A percentile compares a stretch with the other conserved stretches of the same genome.
phyloP scores from a whole-genome alignment of 1,284 basidiomycete species.

The Ustilago trichophora region DNA sequence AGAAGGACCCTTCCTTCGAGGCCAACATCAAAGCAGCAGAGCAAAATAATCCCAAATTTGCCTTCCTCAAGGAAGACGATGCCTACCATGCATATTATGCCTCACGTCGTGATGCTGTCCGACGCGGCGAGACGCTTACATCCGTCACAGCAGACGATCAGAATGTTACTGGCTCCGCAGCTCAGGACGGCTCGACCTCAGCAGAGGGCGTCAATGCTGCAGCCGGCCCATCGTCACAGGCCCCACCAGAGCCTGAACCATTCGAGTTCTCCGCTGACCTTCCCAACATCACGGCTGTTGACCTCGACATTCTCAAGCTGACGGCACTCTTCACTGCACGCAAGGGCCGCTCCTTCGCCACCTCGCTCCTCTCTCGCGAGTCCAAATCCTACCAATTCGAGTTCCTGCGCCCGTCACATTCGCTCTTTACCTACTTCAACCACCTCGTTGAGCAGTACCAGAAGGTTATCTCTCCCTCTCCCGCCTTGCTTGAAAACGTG shows the following conservation, averaged over 20 bases:
- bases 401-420: slow-evolving; percentile 93
- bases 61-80: slow-evolving; percentile 58
- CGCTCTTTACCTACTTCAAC: slow-evolving; percentile 96
- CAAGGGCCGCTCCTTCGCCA: slow-evolving; percentile 86
- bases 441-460: slow-evolving; percentile 95
- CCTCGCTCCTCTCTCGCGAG: slow-evolving; percentile 84
- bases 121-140: slow-evolving; percentile 34
- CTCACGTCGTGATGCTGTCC: slow-evolving; percentile 50
- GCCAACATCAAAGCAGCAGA: slow-evolving; percentile 60
- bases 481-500: slow-evolving; percentile 77
- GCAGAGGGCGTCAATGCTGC: neutral
- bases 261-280: slow-evolving; percentile 87
- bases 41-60: slow-evolving; percentile 57
- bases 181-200: slow-evolving; percentile 5
- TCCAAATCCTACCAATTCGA: slow-evolving; percentile 97
- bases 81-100: slow-evolving; percentile 64
- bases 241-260: slow-evolving; percentile 78
- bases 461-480: slow-evolving; percentile 84
- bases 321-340: slow-evolving; percentile 96
- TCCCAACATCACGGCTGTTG: slow-evolving; percentile 87
- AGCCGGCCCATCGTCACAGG: slow-evolving; percentile 10
- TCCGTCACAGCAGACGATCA: slow-evolving; percentile 9
- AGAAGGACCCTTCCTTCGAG: slow-evolving; percentile 62
- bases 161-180: slow-evolving; percentile 1
- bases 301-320: slow-evolving; percentile 74